These are phyloP conservation scores for Suillus brevipes DNA, from an alignment of 768 basidiomycete genomes.

Conservation along the genomic window DNA sequence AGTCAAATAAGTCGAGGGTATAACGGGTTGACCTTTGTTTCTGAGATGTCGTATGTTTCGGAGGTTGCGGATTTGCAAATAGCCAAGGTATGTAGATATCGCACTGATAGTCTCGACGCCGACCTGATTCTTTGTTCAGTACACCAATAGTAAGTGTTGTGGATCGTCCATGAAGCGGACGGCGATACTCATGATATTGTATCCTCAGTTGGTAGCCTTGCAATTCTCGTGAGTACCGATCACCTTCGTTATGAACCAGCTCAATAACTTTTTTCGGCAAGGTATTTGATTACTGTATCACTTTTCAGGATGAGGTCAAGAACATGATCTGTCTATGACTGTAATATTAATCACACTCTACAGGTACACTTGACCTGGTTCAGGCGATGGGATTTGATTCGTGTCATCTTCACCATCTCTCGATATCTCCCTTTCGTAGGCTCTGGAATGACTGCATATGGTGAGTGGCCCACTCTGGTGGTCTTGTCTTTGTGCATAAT, in stretches of 20 bases:
- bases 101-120: background rate
- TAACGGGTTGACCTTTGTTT: background rate
- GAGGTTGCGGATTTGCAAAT: conserved; percentile 17
- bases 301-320: conserved; percentile 11
- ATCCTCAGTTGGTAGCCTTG: conserved; percentile 16
- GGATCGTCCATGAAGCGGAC: background rate
- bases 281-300: conserved; percentile 14
- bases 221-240: conserved; percentile 17
- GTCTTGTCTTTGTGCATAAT: conserved; percentile 2
- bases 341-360: background rate
- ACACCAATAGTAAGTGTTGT: conserved; percentile 16
- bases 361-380: conserved; percentile 23
- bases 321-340: background rate
- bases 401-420: conserved; percentile 19
- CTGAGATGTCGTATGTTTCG: background rate
- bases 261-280: background rate
- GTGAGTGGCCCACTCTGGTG: conserved; percentile 8
- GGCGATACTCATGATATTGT: background rate
- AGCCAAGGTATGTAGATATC: conserved; percentile 11
- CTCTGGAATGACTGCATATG: conserved; percentile 12
- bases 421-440: conserved; percentile 23
- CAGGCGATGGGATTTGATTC: conserved; percentile 18
- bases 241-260: background rate
- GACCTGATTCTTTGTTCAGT: conserved; percentile 6
- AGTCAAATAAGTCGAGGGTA: background rate